These are phyloP conservation scores for Cladosporium sp. DNA, from an alignment of 2,329 filamentous ascomycete species.

Conservation along the genomic window DNA sequence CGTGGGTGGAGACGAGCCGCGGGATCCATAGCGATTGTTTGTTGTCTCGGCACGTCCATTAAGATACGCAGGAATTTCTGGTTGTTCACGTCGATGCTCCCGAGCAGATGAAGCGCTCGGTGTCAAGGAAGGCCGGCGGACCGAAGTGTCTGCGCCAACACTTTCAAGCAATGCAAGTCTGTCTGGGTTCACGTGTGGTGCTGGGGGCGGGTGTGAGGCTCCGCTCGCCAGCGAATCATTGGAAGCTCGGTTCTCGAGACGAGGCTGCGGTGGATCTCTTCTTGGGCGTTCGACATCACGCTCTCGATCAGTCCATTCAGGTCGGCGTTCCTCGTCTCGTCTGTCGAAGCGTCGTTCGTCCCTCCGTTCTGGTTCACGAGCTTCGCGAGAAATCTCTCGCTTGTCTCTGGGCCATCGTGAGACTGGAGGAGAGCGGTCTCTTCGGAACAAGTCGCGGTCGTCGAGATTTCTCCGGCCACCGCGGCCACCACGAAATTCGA, in stretches of 20 bases:
- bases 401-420: slow-evolving; percentile 45
- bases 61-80: slow-evolving; percentile 47
- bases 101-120: slow-evolving; percentile 18
- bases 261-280: slow-evolving; percentile 33
- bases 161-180: slow-evolving; percentile 38
- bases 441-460: slow-evolving; percentile 61
- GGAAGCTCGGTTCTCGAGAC: slow-evolving; percentile 34
- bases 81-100: slow-evolving; percentile 23
- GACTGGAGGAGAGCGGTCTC: slow-evolving; percentile 52
- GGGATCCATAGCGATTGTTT: slow-evolving; percentile 49
- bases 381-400: slow-evolving; percentile 38
- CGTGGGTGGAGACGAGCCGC: slow-evolving; percentile 54
- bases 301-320: slow-evolving; percentile 43
- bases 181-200: slow-evolving; percentile 36
- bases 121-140: slow-evolving; percentile 29
- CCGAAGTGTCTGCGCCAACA: slow-evolving; percentile 33
- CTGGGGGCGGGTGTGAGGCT: slow-evolving; percentile 26
- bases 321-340: slow-evolving; percentile 45
- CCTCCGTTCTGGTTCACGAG: slow-evolving; percentile 41
- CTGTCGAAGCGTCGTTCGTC: slow-evolving; percentile 49
- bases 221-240: slow-evolving; percentile 31
- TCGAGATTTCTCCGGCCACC: slow-evolving; percentile 50
- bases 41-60: slow-evolving; percentile 50
- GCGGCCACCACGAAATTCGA: slow-evolving; percentile 52
- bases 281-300: slow-evolving; percentile 42